Evolutionary conservation across 768 basidiomycete species (phyloP).

Genomic region (Leccinum disarticulatum): DNA sequence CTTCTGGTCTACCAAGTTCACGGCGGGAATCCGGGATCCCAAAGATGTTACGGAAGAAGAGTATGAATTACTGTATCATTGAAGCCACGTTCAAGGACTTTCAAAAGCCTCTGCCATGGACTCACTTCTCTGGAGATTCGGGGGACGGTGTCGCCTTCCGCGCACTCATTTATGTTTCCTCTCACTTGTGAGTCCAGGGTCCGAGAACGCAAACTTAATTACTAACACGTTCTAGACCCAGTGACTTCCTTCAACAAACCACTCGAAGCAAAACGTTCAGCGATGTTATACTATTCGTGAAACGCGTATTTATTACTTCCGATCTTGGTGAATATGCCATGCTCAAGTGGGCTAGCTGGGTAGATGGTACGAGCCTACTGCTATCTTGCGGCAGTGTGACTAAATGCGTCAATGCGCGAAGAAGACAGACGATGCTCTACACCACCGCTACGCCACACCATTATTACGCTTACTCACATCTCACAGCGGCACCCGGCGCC

Average conservation of each 20-base stretch:
- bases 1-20: slow-evolving; percentile 1
- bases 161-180: slow-evolving; percentile 83
- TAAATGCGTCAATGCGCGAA: neutral
- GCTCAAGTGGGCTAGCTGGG: slow-evolving; percentile 96
- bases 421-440: too few species aligned
- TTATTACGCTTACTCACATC: too few species aligned
- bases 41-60: slow-evolving; percentile 77
- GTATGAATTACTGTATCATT: slow-evolving; percentile 52
- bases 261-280: slow-evolving; percentile 46
- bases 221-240: slow-evolving; percentile 42
- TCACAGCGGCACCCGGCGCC: too few species aligned
- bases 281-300: slow-evolving; percentile 80
- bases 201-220: neutral
- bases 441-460: too few species aligned
- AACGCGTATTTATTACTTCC: slow-evolving; percentile 95
- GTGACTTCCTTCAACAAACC: slow-evolving; percentile 71
- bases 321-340: slow-evolving; percentile 87
- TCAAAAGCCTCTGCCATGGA: slow-evolving; percentile 77
- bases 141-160: slow-evolving; percentile 86
- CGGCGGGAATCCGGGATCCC: slow-evolving; percentile 59
- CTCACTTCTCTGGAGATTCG: slow-evolving; percentile 92
- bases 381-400: neutral
- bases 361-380: slow-evolving; percentile 63
- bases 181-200: slow-evolving; percentile 51
- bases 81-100: slow-evolving; percentile 73